These are phyloP conservation scores for Fusarium zealandicum DNA, from an alignment of 2,329 filamentous ascomycete genomes.

Conservation along the genomic window DNA sequence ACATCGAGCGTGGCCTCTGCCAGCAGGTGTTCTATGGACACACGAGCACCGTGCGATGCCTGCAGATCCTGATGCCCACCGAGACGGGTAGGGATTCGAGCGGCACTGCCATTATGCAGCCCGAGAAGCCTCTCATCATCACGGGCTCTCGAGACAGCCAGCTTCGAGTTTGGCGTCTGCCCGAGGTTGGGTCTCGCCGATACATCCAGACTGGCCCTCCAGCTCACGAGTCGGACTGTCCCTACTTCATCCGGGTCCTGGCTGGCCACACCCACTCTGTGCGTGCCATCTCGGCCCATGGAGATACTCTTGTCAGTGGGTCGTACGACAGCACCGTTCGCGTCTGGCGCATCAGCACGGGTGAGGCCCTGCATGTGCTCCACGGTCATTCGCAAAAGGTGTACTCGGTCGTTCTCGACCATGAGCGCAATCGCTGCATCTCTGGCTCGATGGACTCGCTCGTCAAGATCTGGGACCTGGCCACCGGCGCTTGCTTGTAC, in stretches of 20 bases:
- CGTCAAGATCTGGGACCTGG: slow-evolving; percentile 96
- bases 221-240: slow-evolving; percentile 79
- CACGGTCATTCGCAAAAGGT: slow-evolving; percentile 92
- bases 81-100: slow-evolving; percentile 75
- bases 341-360: slow-evolving; percentile 97
- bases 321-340: slow-evolving; percentile 96
- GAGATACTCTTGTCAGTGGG: slow-evolving; percentile 94
- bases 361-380: slow-evolving; percentile 83
- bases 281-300: slow-evolving; percentile 92
- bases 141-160: slow-evolving; percentile 96
- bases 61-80: slow-evolving; percentile 91
- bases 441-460: slow-evolving; percentile 98
- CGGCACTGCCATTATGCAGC: slow-evolving; percentile 84
- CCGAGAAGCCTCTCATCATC: slow-evolving; percentile 93
- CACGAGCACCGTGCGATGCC: slow-evolving; percentile 93
- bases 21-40: slow-evolving; percentile 97
- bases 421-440: slow-evolving; percentile 91
- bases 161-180: slow-evolving; percentile 91
- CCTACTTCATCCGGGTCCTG: slow-evolving; percentile 90
- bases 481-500: slow-evolving; percentile 83
- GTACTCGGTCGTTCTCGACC: slow-evolving; percentile 94
- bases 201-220: slow-evolving; percentile 83
- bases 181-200: slow-evolving; percentile 76
- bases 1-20: slow-evolving; percentile 90
- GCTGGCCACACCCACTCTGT: slow-evolving; percentile 92